These are phyloP conservation scores for Torulaspora microellipsoides DNA, from an alignment of 805 yeast species.

Conservation along the genomic window DNA sequence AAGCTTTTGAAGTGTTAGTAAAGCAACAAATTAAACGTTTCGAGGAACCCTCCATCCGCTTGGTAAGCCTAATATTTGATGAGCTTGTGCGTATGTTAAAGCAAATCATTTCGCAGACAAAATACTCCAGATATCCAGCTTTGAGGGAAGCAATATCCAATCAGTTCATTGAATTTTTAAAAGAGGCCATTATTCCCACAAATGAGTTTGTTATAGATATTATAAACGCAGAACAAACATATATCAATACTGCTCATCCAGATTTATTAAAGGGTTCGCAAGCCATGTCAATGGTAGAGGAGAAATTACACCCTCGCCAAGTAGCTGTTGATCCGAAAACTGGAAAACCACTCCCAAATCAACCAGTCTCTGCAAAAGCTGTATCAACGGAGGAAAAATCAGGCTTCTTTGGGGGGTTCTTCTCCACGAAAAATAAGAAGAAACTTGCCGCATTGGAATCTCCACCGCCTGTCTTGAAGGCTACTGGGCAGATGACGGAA, in stretches of 20 bases:
- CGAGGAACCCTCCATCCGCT: slow-evolving; percentile 87
- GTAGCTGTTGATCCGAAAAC: slow-evolving; percentile 83
- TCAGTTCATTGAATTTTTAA: slow-evolving; percentile 71
- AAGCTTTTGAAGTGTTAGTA: slow-evolving; percentile 92
- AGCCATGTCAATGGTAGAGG: slow-evolving; percentile 89
- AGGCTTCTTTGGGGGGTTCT: slow-evolving; percentile 95
- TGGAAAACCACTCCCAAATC: slow-evolving; percentile 64
- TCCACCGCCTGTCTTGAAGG: slow-evolving; percentile 92
- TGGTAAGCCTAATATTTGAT: slow-evolving; percentile 87
- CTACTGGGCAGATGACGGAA: slow-evolving; percentile 86
- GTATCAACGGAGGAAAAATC: slow-evolving; percentile 43
- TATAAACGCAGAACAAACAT: slow-evolving; percentile 82
- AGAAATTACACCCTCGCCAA: slow-evolving; percentile 68
- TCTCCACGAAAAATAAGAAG: slow-evolving; percentile 87
- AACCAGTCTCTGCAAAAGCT: slow-evolving; percentile 29
- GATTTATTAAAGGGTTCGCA: slow-evolving; percentile 91
- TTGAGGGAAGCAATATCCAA: slow-evolving; percentile 82
- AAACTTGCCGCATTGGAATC: slow-evolving; percentile 94
- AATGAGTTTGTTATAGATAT: slow-evolving; percentile 79
- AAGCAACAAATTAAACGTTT: slow-evolving; percentile 90
- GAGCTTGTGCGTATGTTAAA: slow-evolving; percentile 88
- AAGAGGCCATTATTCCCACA: slow-evolving; percentile 79
- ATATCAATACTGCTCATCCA: slow-evolving; percentile 96
- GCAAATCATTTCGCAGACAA: slow-evolving; percentile 76
- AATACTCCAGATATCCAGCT: slow-evolving; percentile 83